Conservation (phyloP, 768 basidiomycete genomes). For the Psilocybe azurescens region DNA sequence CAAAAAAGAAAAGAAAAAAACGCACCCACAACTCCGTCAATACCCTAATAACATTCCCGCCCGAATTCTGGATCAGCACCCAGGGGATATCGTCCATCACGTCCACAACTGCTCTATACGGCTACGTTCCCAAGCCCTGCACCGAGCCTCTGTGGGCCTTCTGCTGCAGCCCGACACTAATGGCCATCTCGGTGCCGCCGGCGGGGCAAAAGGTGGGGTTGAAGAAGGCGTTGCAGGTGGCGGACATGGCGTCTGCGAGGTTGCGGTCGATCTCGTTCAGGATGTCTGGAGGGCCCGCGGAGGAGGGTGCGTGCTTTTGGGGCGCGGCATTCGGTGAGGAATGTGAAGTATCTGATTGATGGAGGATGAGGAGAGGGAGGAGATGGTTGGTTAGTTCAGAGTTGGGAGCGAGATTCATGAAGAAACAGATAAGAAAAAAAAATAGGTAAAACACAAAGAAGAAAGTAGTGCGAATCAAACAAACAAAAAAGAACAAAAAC, state of each 20-base stretch:
- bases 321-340: constrained; percentile 85
- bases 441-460: no score
- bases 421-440: no score
- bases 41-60: constrained; percentile 92
- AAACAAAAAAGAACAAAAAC: no score
- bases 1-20: not conserved
- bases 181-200: constrained; percentile 98
- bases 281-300: constrained; percentile 96
- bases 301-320: constrained; percentile 99
- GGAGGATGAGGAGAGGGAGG: not conserved
- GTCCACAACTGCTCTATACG: constrained; percentile 91
- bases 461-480: no score
- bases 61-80: constrained; percentile 93
- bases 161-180: constrained; percentile 84
- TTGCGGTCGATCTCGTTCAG: constrained; percentile 98
- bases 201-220: constrained; percentile 90
- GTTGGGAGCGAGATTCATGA: no score
- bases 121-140: constrained; percentile 85
- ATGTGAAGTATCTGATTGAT: constrained; percentile 84
- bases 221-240: no score
- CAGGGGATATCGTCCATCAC: constrained; percentile 98
- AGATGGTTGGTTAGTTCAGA: not conserved
- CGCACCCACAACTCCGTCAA: constrained; percentile 91
- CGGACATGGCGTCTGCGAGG: constrained; percentile 93
- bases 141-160: constrained; percentile 75